Percentiles rank a stretch among this genome's conserved stretches.
These are phyloP conservation scores for Phytophthora colocasiae DNA, from an alignment of 352 stramenopile species.

Conservation along the genomic window DNA sequence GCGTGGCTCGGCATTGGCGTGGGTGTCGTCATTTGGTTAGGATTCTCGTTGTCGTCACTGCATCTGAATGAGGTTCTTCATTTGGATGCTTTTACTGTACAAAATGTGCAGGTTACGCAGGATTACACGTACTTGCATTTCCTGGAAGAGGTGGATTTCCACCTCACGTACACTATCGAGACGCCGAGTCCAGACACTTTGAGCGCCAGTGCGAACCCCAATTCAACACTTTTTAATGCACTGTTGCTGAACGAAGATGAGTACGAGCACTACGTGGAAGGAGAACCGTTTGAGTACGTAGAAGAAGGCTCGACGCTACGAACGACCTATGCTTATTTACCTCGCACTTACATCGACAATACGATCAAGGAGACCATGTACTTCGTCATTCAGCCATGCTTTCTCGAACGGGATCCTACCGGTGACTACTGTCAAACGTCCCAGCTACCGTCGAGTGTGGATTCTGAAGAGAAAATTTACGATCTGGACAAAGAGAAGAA, in stretches of 20 bases:
- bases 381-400: slow-evolving; percentile 66
- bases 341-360: slow-evolving; percentile 59
- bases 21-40: slow-evolving; percentile 32
- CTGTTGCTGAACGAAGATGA: slow-evolving; percentile 60
- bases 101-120: slow-evolving; percentile 54
- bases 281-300: slow-evolving; percentile 56
- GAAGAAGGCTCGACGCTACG: slow-evolving; percentile 49
- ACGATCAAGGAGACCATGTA: slow-evolving; percentile 58
- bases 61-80: slow-evolving; percentile 68
- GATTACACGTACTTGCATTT: slow-evolving; percentile 67
- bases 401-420: slow-evolving; percentile 41
- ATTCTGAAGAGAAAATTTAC: slow-evolving; percentile 55
- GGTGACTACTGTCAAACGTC: slow-evolving; percentile 48
- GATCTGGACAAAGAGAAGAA: slow-evolving; percentile 39
- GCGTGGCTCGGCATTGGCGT: slow-evolving; percentile 44
- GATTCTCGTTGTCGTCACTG: slow-evolving; percentile 38
- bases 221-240: slow-evolving; percentile 55
- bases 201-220: slow-evolving; percentile 21
- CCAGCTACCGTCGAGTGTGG: slow-evolving; percentile 46
- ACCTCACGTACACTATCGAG: slow-evolving; percentile 59
- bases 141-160: slow-evolving; percentile 63
- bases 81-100: slow-evolving; percentile 60
- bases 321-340: slow-evolving; percentile 54
- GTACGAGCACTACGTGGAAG: slow-evolving; percentile 62
- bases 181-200: slow-evolving; percentile 22